Evolutionary conservation across 139 green algal species (phyloP).

Genomic region (Protoeuglena noctilucae): DNA sequence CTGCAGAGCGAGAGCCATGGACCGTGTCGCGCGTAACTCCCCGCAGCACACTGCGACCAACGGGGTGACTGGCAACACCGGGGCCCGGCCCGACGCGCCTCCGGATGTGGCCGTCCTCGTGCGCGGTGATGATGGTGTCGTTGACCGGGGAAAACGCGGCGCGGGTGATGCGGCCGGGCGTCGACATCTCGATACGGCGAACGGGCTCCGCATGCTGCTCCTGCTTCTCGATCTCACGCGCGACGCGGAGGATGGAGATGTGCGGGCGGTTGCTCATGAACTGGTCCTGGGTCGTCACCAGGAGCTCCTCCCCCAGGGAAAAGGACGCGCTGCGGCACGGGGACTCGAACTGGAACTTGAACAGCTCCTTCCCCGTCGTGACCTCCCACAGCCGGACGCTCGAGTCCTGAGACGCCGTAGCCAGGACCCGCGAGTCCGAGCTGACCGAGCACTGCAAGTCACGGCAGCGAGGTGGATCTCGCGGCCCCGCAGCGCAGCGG

Average conservation of each 20-base stretch:
- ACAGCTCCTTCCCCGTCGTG: constrained; percentile 59
- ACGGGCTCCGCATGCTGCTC: neutral
- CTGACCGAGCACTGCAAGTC: neutral
- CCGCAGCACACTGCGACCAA: neutral
- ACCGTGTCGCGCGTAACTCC: neutral
- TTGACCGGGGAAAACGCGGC: constrained; percentile 45
- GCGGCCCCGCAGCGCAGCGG: neutral
- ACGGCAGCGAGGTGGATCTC: neutral
- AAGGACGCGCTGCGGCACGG: constrained; percentile 62
- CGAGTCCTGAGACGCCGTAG: constrained; percentile 76
- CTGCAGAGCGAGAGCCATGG: neutral
- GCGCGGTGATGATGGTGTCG: constrained; percentile 53
- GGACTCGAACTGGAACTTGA: constrained; percentile 60
- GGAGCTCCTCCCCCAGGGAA: constrained; percentile 55
- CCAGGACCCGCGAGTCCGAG: constrained; percentile 41
- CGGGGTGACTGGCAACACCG: neutral
- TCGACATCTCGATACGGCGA: neutral
- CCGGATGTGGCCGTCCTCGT: constrained; percentile 67
- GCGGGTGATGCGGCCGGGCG: constrained; percentile 20
- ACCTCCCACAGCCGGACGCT: constrained; percentile 84
- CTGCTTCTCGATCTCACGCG: constrained; percentile 42
- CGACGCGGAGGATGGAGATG: constrained; percentile 43
- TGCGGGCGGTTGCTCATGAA: constrained; percentile 48
- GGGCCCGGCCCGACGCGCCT: constrained; percentile 25
- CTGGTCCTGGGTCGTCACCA: constrained; percentile 69